phyloP scores from a whole-genome alignment of 192 early-diverging fungal species.

The Chytriomyces confervae region DNA sequence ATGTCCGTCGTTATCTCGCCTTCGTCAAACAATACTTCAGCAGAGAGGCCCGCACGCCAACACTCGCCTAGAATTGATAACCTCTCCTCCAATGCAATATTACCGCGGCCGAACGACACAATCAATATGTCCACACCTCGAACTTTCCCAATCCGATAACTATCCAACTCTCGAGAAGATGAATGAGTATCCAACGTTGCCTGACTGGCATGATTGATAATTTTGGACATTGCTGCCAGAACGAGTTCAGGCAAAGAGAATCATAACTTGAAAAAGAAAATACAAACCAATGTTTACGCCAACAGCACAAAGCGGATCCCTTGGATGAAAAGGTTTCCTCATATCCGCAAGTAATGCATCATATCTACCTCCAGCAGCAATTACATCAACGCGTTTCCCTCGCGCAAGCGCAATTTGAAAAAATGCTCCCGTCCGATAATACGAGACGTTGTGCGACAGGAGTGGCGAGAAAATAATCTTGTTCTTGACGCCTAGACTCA shows the following conservation, averaged over 20 bases:
- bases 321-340: constrained; percentile 54
- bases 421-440: constrained; percentile 63
- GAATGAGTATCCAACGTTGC: neutral
- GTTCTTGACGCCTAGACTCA: constrained; percentile 44
- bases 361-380: constrained; percentile 76
- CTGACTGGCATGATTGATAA: neutral
- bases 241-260: neutral
- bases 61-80: constrained; percentile 78
- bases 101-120: constrained; percentile 76
- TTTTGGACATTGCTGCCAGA: constrained; percentile 2
- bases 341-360: constrained; percentile 64
- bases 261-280: constrained; percentile 29
- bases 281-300: constrained; percentile 86
- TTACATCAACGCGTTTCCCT: constrained; percentile 58
- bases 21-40: constrained; percentile 68
- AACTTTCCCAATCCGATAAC: constrained; percentile 39
- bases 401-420: constrained; percentile 66
- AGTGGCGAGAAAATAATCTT: constrained; percentile 61
- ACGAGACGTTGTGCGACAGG: constrained; percentile 63
- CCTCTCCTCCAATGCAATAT: constrained; percentile 71
- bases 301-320: constrained; percentile 56
- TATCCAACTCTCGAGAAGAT: constrained; percentile 45
- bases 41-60: constrained; percentile 77
- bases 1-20: constrained; percentile 29
- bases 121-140: constrained; percentile 77